phyloP scores from a whole-genome alignment of 495 filamentous ascomycete genomes.

The Sphaerosporella brunnea region DNA sequence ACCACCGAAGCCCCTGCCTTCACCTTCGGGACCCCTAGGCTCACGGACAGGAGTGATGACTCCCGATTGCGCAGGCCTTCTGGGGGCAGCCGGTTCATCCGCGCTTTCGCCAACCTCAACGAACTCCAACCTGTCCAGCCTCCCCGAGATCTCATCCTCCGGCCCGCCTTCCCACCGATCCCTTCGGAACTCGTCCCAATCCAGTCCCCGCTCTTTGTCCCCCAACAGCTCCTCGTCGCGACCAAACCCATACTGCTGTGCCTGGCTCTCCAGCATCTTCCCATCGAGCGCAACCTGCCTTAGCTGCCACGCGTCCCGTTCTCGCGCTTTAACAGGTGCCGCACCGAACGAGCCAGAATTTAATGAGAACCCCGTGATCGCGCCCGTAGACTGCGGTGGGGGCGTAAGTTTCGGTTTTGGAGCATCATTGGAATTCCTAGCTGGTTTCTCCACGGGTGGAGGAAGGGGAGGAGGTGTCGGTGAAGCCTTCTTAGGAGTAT shows the following conservation, averaged over 20 bases:
- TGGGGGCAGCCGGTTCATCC: background rate
- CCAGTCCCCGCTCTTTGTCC: conserved; percentile 10
- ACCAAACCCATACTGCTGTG: conserved; percentile 5
- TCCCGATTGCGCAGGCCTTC: background rate
- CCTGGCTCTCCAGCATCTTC: conserved; percentile 22
- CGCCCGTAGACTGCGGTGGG: conserved; percentile 6
- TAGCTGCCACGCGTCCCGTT: conserved; percentile 1
- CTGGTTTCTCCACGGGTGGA: no score
- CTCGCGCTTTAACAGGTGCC: conserved; percentile 3
- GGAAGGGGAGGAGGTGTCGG: background rate
- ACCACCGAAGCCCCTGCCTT: conserved; percentile 16
- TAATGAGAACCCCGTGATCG: conserved; percentile 18
- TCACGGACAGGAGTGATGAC: conserved; percentile 5
- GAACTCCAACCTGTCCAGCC: background rate
- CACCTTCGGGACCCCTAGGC: conserved; percentile 17
- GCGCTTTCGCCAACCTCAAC: background rate
- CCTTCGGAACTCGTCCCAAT: conserved; percentile 22
- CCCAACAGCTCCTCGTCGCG: background rate
- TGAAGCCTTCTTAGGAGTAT: background rate
- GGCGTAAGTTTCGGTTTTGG: no score
- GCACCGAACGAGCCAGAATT: conserved; percentile 13
- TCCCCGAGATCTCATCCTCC: background rate
- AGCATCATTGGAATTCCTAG: no score
- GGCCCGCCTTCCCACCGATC: conserved; percentile 2
- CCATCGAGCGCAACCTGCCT: conserved; percentile 14